These are phyloP conservation scores for Hypoxylon crocopeplum DNA, from an alignment of 495 filamentous ascomycete genomes.

Conservation along the genomic window DNA sequence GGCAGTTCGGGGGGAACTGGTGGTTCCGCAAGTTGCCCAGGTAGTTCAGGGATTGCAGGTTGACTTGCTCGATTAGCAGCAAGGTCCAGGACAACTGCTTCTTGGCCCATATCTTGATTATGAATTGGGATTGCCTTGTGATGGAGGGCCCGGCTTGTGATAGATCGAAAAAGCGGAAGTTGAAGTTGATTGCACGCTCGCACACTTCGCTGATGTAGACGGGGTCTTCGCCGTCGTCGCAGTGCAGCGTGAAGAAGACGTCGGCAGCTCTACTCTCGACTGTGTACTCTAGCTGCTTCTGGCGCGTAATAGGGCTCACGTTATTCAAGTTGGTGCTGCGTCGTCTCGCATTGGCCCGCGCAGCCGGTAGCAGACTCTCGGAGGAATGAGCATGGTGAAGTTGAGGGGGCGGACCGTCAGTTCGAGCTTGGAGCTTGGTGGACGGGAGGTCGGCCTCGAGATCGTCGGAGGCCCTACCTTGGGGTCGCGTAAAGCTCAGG, in stretches of 20 bases:
- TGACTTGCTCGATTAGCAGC: slow-evolving; percentile 74
- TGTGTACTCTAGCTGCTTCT: slow-evolving; percentile 78
- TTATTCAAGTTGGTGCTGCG: slow-evolving; percentile 75
- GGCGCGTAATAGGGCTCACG: slow-evolving; percentile 69
- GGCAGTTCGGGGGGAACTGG: slow-evolving; percentile 81
- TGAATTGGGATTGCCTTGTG: slow-evolving; percentile 68
- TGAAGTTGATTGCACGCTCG: slow-evolving; percentile 84
- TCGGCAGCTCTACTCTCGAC: slow-evolving; percentile 78
- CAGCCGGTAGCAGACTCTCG: slow-evolving; percentile 63
- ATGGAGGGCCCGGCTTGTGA: slow-evolving; percentile 68
- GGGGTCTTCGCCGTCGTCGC: slow-evolving; percentile 67
- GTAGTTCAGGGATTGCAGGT: slow-evolving; percentile 76
- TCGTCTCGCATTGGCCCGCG: slow-evolving; percentile 55
- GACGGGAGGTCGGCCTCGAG: slow-evolving; percentile 78
- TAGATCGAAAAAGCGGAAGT: slow-evolving; percentile 87
- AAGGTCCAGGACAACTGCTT: slow-evolving; percentile 65
- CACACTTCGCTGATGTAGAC: slow-evolving; percentile 90
- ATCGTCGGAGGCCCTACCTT: slow-evolving; percentile 83
- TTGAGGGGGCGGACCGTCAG: slow-evolving; percentile 50
- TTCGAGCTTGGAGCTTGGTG: slow-evolving; percentile 69
- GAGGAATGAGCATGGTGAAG: slow-evolving; percentile 77
- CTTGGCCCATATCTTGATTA: slow-evolving; percentile 80
- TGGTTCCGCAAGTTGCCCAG: slow-evolving; percentile 80
- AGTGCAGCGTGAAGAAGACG: slow-evolving; percentile 87
- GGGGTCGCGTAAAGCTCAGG: slow-evolving; percentile 68